Conservation (phyloP, 768 basidiomycete genomes). For the Boletus reticulatus region DNA sequence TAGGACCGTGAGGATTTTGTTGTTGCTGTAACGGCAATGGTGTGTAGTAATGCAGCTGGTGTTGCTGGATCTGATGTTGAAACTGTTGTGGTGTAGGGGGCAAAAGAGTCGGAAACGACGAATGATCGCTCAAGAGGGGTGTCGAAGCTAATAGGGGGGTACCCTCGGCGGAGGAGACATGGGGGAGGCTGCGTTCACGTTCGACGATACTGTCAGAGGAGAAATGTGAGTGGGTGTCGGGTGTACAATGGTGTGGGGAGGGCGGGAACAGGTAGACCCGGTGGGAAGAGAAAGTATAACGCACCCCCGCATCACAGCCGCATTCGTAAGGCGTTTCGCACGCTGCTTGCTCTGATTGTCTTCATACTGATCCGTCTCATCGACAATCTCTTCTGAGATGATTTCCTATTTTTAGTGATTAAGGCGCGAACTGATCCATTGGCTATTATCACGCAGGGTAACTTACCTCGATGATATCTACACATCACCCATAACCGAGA, state of each 20-base stretch:
- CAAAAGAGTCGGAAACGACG: constrained; percentile 5
- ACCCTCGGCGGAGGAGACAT: constrained; percentile 30
- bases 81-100: constrained; percentile 19
- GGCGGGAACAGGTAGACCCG: too few relatives aligned
- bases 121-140: constrained; percentile 5
- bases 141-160: constrained; percentile 34
- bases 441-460: constrained; percentile 1
- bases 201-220: constrained; percentile 48
- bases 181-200: constrained; percentile 40
- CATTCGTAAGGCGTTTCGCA: constrained; percentile 69
- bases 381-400: constrained; percentile 93
- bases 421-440: too few relatives aligned
- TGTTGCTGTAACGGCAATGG: not conserved
- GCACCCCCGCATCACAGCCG: constrained; percentile 77
- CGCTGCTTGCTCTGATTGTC: constrained; percentile 80
- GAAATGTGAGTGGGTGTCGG: not conserved
- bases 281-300: not conserved
- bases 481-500: not conserved
- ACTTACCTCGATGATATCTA: constrained; percentile 72
- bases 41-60: constrained; percentile 9
- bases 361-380: constrained; percentile 89
- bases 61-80: constrained; percentile 17
- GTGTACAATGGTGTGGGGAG: too few relatives aligned
- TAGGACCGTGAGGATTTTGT: not conserved
- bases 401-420: constrained; percentile 62